These are phyloP conservation scores for Suillus brevipes DNA, from an alignment of 768 basidiomycete species.

Conservation along the genomic window DNA sequence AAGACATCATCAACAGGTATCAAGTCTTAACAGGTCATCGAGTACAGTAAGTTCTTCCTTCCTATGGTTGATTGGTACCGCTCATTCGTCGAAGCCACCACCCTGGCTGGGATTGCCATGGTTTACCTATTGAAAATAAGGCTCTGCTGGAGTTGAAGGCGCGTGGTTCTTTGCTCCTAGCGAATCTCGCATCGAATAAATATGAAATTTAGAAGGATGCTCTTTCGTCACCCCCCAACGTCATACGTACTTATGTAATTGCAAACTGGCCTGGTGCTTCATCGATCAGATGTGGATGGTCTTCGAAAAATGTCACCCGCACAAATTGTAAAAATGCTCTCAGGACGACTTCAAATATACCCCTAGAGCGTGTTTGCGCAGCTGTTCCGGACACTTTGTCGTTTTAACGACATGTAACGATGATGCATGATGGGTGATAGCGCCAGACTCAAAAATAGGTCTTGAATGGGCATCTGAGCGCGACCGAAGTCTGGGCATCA, in stretches of 20 bases:
- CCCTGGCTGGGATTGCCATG: conserved; percentile 98
- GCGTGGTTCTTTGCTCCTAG: conserved; percentile 17
- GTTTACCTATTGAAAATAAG: conserved; percentile 95
- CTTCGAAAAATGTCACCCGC: too few species aligned
- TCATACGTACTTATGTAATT: too few species aligned
- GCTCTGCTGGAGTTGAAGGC: conserved; percentile 78
- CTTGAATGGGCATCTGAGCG: background rate
- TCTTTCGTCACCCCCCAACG: conserved; percentile 52
- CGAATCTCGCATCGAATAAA: background rate
- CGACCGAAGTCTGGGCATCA: background rate
- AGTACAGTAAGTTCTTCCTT: conserved; percentile 65
- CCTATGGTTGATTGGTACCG: background rate
- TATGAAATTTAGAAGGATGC: conserved; percentile 49
- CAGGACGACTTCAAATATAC: background rate
- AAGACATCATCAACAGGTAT: conserved; percentile 93
- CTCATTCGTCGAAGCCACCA: conserved; percentile 61
- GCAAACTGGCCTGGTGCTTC: too few species aligned
- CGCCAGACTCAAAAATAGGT: background rate
- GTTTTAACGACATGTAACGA: background rate
- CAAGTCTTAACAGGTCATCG: conserved; percentile 73
- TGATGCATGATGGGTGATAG: background rate
- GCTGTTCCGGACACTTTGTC: background rate
- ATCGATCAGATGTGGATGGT: too few species aligned
- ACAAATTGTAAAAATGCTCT: background rate
- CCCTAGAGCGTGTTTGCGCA: background rate